These are phyloP conservation scores for Adansonia rubrostipa DNA, from an alignment of 441 rosid genomes.

Conservation along the genomic window DNA sequence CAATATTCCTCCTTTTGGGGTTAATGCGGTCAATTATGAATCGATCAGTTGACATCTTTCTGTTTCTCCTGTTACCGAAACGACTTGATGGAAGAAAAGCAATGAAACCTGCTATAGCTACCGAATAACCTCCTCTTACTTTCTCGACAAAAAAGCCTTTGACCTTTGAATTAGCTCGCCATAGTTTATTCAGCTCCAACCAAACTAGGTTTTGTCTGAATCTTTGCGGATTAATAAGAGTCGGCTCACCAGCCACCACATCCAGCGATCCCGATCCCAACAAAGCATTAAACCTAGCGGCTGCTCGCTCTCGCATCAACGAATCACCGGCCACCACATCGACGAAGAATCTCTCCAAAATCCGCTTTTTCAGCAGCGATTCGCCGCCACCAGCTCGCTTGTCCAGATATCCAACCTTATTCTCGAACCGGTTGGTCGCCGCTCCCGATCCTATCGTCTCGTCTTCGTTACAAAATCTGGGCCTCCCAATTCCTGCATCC, in stretches of 20 bases:
- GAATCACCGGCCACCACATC: neutral
- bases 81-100: neutral
- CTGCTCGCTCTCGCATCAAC: neutral
- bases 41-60: neutral
- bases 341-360: neutral
- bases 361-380: neutral
- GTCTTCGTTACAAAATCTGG: neutral
- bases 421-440: neutral
- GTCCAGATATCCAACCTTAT: neutral
- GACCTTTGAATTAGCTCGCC: neutral
- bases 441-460: neutral
- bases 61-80: neutral
- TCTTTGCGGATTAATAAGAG: neutral
- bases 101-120: slow-evolving; percentile 1
- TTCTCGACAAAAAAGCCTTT: slow-evolving; percentile 3
- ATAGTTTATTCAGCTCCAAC: neutral
- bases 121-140: slow-evolving; percentile 11
- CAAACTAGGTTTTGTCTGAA: slow-evolving; percentile 6
- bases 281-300: slow-evolving; percentile 4
- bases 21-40: neutral
- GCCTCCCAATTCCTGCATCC: slow-evolving; percentile 6
- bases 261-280: neutral
- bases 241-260: neutral
- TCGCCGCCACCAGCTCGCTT: neutral
- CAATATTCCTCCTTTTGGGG: neutral